phyloP scores from a whole-genome alignment of 805 yeast species.

The Candida chilensis region DNA sequence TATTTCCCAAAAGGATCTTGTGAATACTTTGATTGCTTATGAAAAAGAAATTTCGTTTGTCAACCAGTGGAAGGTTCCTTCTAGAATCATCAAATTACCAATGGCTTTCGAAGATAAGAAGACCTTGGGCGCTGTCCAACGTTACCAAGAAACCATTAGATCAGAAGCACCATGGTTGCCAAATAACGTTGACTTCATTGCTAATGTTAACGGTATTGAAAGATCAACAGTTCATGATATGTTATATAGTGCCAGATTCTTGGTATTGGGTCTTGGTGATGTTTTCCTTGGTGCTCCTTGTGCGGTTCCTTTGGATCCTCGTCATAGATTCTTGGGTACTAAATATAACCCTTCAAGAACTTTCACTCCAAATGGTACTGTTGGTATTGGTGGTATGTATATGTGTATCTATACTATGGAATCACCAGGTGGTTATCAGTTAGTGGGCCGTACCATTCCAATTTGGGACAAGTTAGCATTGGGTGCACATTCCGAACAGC shows the following conservation, averaged over 20 bases:
- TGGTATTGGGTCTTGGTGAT: conserved; percentile 94
- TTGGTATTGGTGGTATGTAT: conserved; percentile 97
- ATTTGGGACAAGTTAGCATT: conserved; percentile 93
- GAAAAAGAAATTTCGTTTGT: conserved; percentile 69
- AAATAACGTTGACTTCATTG: conserved; percentile 92
- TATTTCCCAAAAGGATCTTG: conserved; percentile 51
- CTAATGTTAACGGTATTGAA: conserved; percentile 74
- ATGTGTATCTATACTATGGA: conserved; percentile 98
- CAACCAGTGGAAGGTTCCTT: conserved; percentile 78
- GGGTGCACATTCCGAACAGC: conserved; percentile 54
- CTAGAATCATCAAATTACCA: conserved; percentile 78
- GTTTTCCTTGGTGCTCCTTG: conserved; percentile 98
- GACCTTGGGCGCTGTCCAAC: conserved; percentile 80
- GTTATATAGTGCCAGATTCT: conserved; percentile 81
- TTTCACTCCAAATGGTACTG: conserved; percentile 93
- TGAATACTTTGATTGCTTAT: conserved; percentile 59
- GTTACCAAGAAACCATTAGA: conserved; percentile 91
- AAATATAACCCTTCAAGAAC: conserved; percentile 96
- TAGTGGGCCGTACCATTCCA: conserved; percentile 94
- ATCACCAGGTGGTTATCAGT: conserved; percentile 97
- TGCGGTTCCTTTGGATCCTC: conserved; percentile 96
- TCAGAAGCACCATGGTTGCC: conserved; percentile 96
- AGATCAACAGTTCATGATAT: conserved; percentile 73
- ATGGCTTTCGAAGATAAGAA: conserved; percentile 94
- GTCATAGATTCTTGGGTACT: conserved; percentile 86